A percentile compares a stretch with the other conserved stretches of the same genome.
These are phyloP conservation scores for Aphanomyces euteiches DNA, from an alignment of 352 stramenopile species.

Conservation along the genomic window DNA sequence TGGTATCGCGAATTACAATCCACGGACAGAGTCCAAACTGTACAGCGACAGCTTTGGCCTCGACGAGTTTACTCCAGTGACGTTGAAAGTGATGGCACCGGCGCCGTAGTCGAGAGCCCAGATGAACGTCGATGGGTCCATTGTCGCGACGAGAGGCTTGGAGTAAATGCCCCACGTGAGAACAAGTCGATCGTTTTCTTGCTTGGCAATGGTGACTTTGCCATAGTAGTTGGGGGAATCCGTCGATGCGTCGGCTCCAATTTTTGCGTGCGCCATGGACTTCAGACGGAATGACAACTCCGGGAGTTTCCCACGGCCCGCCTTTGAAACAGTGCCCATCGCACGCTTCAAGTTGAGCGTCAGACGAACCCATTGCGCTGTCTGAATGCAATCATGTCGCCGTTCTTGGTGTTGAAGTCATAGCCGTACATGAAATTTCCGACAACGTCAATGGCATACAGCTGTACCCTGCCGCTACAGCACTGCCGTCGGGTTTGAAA, in stretches of 20 bases:
- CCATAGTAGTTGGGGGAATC: slow-evolving; percentile 43
- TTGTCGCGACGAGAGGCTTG: not conserved
- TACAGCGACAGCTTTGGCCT: not conserved
- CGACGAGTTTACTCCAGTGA: not conserved
- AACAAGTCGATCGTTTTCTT: not conserved
- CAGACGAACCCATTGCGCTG: slow-evolving; percentile 53
- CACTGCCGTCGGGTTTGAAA: slow-evolving; percentile 46
- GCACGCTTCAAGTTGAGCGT: slow-evolving; percentile 40
- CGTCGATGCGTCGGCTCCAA: slow-evolving; percentile 44
- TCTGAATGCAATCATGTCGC: slow-evolving; percentile 52
- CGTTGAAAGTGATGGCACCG: not conserved
- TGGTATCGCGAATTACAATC: too few relatives aligned
- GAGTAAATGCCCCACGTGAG: slow-evolving; percentile 1
- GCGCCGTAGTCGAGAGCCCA: not conserved
- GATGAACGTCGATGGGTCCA: not conserved
- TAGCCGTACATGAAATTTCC: slow-evolving; percentile 54
- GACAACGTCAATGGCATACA: slow-evolving; percentile 63
- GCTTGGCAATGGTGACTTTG: slow-evolving; percentile 34
- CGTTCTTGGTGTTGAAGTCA: slow-evolving; percentile 63
- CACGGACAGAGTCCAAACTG: too few relatives aligned
- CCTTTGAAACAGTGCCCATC: slow-evolving; percentile 39
- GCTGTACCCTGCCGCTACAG: slow-evolving; percentile 53
- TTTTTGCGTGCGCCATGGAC: slow-evolving; percentile 38
- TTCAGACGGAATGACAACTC: slow-evolving; percentile 31
- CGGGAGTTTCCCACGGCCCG: slow-evolving; percentile 38